Base-by-base conservation (phyloP, 2,329 filamentous ascomycete species). In the Colletotrichum sp. region DNA sequence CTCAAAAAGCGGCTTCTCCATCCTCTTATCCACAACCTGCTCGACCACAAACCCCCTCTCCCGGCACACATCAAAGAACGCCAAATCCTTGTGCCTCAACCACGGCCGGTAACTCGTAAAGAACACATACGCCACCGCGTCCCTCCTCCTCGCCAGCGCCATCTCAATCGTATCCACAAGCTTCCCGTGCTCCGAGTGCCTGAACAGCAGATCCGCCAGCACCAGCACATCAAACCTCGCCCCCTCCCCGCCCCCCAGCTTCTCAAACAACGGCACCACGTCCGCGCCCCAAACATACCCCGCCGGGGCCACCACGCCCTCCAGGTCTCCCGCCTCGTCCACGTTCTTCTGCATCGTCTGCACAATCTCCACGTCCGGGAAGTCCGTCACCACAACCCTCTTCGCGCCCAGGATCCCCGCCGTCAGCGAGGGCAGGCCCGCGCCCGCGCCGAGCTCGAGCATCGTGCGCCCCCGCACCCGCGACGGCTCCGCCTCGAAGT, bases 61-160 rank as follows among this genome's bases (percentile, higher is more conserved):
- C 75, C 91, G 88, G 6, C 93, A 94, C 73, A 96, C 81, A 65
- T 96, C 94, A 82, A 98, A 98, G 86, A 98, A 98, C 6, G 90
- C 91, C 82, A 98, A 88, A 81, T 98, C 97, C 83, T 95, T 94
- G 77, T 96, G 90, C 80, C 94, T 89, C 81, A 98, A 87, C 96
- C 96, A 98, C 2, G 96, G 96, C 77, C 97, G 90, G 85, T 98
- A 98, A 24, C 95, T 96, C 0, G 96, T 98, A 86, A 98, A 98
- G 84, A 98, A 97, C 9, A 98, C 96, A 80, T 96, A 91, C 3
- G 96, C 95, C 70, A 89, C 89, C 65, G 93, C 91, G 3, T 87
- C 86, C 5, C 83, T 80, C 5, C 86, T 83, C 76, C 86, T 88
- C 79, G 89, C 90, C 80, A 98, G 84, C 18, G 94, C 94, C 81